Evolutionary conservation across 78 protist genomes (phyloP), one percentile per base, ranked within the genome.

Genomic region (Anaeramoeba flamelloides): DNA sequence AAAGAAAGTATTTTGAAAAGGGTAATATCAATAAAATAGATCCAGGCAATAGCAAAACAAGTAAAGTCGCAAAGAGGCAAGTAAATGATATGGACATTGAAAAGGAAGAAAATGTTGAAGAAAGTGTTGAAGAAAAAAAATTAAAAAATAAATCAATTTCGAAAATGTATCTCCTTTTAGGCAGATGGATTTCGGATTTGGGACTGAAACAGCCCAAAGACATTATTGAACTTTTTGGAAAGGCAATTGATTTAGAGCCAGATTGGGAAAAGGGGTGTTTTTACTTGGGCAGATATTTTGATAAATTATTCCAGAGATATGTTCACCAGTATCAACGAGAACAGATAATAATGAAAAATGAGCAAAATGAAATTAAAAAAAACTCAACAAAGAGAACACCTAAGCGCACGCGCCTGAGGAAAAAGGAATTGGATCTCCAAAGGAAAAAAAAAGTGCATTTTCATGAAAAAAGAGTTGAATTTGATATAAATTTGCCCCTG

Each of bases 191-290:
- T 77, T 30, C 4, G 76, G 38, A 81, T 0, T 38, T 85, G 83
- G 12, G 30, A 31, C 31, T 37, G 76, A 0, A 0, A 3, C 39
- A 1, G 36, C 0, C 33, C 2, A 30, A 41, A n/a, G 31, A 40
- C 41, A 36, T 75, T 0, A 69, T 74, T 0, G 26, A 30, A 8
- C 39, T 74, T 2, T 53, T 33, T n/a, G 34, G 32, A 4, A 2
- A 65, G 39, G 83, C 65, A 0, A 3, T 32, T 26, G 37, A 41
- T 1, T 1, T 36, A 33, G 3, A 17, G 38, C 0, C 22, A 76
- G 34, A 53, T n/a, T 85, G 87, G 89, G 92, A 89, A 39, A 83
- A 87, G 84, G 89, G 89, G 17, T 80, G 40, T 64, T 89, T 84
- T 40, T 41, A 38, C 36, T 41, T 82, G 2, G 92, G 85, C 41